phyloP scores from a whole-genome alignment of 345 rosid genomes.

The Raphanus raphanistrum region DNA sequence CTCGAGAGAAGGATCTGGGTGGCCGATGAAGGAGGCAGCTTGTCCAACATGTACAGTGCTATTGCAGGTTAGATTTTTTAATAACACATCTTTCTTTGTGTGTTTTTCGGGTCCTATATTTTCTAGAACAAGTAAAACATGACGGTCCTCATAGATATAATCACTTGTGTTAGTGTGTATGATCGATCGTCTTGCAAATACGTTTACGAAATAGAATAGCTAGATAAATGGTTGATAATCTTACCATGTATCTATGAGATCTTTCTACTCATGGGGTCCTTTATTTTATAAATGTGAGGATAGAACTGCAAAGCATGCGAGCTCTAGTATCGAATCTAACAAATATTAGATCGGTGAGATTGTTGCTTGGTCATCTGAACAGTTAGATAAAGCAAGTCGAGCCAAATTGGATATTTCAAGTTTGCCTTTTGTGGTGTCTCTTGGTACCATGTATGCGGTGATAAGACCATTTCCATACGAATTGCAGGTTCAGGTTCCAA shows the following conservation, averaged over 20 bases:
- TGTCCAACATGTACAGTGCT: constrained; percentile 98
- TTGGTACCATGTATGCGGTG: background rate
- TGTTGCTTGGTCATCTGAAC: background rate
- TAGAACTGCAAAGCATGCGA: background rate
- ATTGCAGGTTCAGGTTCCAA: constrained; percentile 93
- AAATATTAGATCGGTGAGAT: constrained; percentile 3
- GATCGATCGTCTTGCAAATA: constrained; percentile 17
- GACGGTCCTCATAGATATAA: background rate
- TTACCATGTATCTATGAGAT: background rate
- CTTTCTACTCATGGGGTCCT: background rate
- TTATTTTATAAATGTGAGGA: background rate
- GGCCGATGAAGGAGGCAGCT: constrained; percentile 92
- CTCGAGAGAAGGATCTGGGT: constrained; percentile 69
- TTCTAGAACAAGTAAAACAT: constrained; percentile 7
- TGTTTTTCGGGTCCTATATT: background rate
- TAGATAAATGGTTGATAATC: background rate
- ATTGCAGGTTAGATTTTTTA: constrained; percentile 62
- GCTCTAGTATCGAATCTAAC: background rate
- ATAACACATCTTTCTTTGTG: background rate
- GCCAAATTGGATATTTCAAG: constrained; percentile 5
- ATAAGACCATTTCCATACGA: constrained; percentile 2
- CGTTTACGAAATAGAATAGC: constrained; percentile 10
- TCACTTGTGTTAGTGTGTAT: constrained; percentile 13
- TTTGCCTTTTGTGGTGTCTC: background rate
- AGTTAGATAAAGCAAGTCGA: background rate